Evolutionary conservation across 2,329 filamentous ascomycete species (phyloP), one percentile per base, ranked within the genome.

Genomic region (Cryoendolithus antarcticus): DNA sequence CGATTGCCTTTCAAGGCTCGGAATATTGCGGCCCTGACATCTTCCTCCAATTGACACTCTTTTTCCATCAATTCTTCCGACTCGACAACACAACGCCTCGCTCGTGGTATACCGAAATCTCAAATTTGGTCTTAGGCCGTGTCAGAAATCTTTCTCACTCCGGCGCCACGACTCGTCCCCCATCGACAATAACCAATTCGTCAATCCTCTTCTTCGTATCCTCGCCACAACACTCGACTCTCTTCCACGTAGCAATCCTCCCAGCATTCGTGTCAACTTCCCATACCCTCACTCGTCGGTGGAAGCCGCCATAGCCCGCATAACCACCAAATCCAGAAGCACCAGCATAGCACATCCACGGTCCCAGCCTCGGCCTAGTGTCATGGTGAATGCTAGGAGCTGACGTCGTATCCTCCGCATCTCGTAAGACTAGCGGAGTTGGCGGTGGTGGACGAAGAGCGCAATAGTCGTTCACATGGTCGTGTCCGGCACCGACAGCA

Each of bases 271-370:
- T 84, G 59, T 98, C 89, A 37, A 98, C 76, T 51, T 96, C 89
- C 57, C 91, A 98, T 32, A 98, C 73, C 35, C 91, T 75, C 38
- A 95, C 72, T 24, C 86, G 77, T 19, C 91, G 81, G 53, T 88
- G 72, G 57, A 82, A 96, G 3, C 81, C 82, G 32, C 79, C 80
- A 57, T 95, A 96, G 4, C 89, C 88, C 12, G 82, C 91, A 57
- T 98, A 98, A 0, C 91, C 91, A 40, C 91, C 91, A 52, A 98
- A 94, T 1, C 91, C 91, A 21, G 79, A 76, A 19, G 83, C 91
- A 27, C 91, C 91, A 6, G 80, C 89, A 61, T 96, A 96, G 67
- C 91, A 98, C 88, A 98, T 94, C 91, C 91, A 98, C 2, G 96
- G 58, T 4, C 57, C 58, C 2, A 53, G 40, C 6, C 38, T 34